phyloP scores from a whole-genome alignment of 257 asterid species.

The Forsythia suspensa region DNA sequence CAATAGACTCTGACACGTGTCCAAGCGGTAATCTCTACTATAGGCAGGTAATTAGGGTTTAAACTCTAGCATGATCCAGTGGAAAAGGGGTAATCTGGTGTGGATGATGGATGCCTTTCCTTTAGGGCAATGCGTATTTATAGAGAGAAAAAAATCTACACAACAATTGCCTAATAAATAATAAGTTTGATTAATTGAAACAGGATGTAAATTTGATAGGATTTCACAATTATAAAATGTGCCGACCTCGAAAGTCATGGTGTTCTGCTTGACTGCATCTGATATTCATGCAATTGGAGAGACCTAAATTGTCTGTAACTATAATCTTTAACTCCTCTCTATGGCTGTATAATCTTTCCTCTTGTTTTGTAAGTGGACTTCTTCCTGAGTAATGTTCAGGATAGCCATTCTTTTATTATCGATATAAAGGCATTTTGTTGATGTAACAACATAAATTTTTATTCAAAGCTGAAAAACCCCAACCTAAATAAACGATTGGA shows the following conservation, averaged over 20 bases:
- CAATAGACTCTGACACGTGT: neutral
- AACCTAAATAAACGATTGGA: too few relatives aligned
- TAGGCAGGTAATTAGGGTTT: neutral
- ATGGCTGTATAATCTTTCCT: neutral
- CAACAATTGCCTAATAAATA: neutral
- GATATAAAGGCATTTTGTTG: neutral
- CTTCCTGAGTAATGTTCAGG: neutral
- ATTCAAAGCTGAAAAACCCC: neutral
- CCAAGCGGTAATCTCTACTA: neutral
- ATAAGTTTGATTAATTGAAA: neutral
- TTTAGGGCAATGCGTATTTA: neutral
- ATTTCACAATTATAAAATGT: neutral
- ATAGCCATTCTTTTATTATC: neutral
- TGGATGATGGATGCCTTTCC: neutral
- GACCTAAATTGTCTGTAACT: neutral
- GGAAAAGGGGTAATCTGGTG: neutral
- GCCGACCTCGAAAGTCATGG: neutral
- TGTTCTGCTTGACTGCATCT: neutral
- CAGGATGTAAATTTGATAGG: neutral
- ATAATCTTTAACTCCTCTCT: neutral
- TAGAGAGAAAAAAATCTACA: neutral
- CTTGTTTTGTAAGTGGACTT: neutral
- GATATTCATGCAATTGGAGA: neutral
- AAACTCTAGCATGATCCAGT: too few relatives aligned
- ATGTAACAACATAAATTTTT: neutral